Evolutionary conservation across 805 yeast genomes (phyloP), one percentile per base, ranked within the genome.

Genomic region (Cyberlindnera meyerae): DNA sequence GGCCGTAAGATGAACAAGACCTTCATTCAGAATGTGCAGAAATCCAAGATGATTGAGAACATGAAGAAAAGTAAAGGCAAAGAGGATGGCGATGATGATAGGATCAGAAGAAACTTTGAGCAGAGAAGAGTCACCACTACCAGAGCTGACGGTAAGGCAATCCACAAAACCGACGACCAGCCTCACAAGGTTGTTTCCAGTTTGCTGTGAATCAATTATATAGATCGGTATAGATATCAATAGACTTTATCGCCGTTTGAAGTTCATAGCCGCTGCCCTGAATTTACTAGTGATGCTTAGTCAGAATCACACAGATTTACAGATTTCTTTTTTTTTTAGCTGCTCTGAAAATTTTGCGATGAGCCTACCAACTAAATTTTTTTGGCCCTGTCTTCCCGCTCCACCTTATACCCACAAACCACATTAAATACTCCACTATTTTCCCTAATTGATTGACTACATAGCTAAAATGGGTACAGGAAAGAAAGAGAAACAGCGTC

Each of bases 401-500:
- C 25, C 27, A 18, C 17, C 17, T 24, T 16, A 17, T 21, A 11
- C 16, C 12, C 13, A 7, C 11, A 21, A 8, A 8, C 11, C 24
- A 21, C 11, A 21, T 21, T 13, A 49, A 43, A n/a, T n/a, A n/a
- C n/a, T n/a, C n/a, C n/a, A n/a, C n/a, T n/a, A n/a, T n/a, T n/a
- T n/a, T n/a, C n/a, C n/a, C n/a, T n/a, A n/a, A n/a, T n/a, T n/a
- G n/a, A n/a, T n/a, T n/a, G n/a, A n/a, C n/a, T n/a, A n/a, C n/a
- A n/a, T n/a, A n/a, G n/a, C n/a, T n/a, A n/a, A n/a, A 39, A 90
- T 90, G 98, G 97, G 97, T 57, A 82, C 88, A 20, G 89, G 77
- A 39, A 90, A 90, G 70, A 93, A 88, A 55, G 98, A 90, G 63
- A 84, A 83, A 61, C 73, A 71, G 54, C 81, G 98, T 68, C 77